phyloP scores from a whole-genome alignment of 1,284 basidiomycete genomes.

The Pascua sp. region DNA sequence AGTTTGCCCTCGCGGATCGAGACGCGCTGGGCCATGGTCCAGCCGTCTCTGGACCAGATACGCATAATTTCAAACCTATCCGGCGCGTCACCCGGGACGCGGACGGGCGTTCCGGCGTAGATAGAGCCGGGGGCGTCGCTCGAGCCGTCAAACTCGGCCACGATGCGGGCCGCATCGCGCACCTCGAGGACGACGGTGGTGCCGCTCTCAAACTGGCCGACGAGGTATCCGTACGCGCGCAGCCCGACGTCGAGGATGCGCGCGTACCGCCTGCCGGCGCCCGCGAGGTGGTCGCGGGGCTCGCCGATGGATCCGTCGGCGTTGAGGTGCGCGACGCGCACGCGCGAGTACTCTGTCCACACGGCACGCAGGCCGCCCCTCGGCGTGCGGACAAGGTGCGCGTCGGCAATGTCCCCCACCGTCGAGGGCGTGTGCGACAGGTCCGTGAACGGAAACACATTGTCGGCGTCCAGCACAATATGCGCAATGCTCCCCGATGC shows the following conservation, averaged over 20 bases:
- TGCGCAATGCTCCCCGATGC: conserved; percentile 65
- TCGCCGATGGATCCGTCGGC: conserved; percentile 51
- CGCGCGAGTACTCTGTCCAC: conserved; percentile 65
- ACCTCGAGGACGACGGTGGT: conserved; percentile 58
- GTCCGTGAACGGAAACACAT: conserved; percentile 57
- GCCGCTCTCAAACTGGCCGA: conserved; percentile 56
- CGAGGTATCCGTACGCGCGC: conserved; percentile 39
- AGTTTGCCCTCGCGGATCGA: background rate
- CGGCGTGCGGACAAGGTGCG: conserved; percentile 27
- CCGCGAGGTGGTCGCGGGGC: conserved; percentile 53
- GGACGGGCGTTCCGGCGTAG: conserved; percentile 38
- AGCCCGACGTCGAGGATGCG: conserved; percentile 39
- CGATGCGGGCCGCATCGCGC: conserved; percentile 50
- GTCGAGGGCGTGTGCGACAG: conserved; percentile 59
- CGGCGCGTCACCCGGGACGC: conserved; percentile 13
- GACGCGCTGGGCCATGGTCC: conserved; percentile 5
- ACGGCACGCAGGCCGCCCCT: conserved; percentile 51
- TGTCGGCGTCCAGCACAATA: conserved; percentile 59
- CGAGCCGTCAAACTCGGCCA: conserved; percentile 62
- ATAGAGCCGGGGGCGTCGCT: conserved; percentile 23
- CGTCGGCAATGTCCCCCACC: conserved; percentile 47
- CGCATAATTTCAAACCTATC: conserved; percentile 44
- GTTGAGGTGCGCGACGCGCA: conserved; percentile 43
- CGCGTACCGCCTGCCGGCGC: conserved; percentile 25
- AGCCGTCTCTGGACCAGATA: background rate